Base-by-base conservation (phyloP, 2,329 filamentous ascomycete species). In the Pyrenophora graminea region DNA sequence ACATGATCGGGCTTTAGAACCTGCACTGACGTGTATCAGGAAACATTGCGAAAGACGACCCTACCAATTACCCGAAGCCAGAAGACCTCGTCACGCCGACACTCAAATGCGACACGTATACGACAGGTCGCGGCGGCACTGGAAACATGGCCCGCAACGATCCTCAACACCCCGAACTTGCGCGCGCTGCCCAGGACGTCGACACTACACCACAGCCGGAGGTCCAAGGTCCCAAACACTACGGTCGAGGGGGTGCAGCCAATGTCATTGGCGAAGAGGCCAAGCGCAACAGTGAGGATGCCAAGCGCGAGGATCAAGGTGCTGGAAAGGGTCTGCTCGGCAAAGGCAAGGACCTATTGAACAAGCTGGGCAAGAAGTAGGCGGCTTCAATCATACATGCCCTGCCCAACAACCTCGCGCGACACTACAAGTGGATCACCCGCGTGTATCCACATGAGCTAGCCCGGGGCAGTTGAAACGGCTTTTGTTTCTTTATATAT, bases 61-160 rank as follows among this genome's bases (percentile, higher is more conserved):
- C 66, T 43, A 66, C 64, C 45, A 66, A 63, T 40, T 58, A 65
- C 41, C 59, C 70, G 40, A 66, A 69, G 41, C 58, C 72, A 51
- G 76, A 83, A 58, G 89, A 93, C 67, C 84, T 96, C 57, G 78
- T 87, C 65, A 96, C 91, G 1, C 92, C 92, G 1, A 88, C 85
- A 10, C 84, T 97, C 69, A 96, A 95, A 77, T 83, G 83, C 39
- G 77, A 88, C n/a, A 80, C 90, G 59, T 91, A 93, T 69, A 96
- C 92, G 17, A 97, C 92, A 3, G 92, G 92, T 49, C 89, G 92
- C 44, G 92, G 92, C 48, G 92, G 92, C 55, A 86, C 84, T 4
- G 91, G 91, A 53, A 96, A 96, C 78, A 96, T 96, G 88, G 85
- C 88, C 40, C 86, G 87, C 69, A 85, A 84, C 56, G 87, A 94